Base-by-base conservation (phyloP, 1,139 yeast species). In the Insectozyma bohioensis region DNA sequence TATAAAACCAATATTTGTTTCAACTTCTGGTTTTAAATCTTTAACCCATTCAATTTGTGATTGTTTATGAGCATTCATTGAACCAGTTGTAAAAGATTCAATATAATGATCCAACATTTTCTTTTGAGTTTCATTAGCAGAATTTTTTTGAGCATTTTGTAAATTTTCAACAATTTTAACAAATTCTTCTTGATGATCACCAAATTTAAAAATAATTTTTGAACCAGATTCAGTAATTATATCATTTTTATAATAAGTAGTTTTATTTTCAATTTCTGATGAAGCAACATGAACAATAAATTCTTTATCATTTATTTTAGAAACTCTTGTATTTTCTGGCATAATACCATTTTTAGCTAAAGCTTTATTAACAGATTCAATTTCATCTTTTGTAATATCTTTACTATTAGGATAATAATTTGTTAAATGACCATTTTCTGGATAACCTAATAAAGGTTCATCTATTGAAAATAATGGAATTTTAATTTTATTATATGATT, bases 1-100 rank as follows among this genome's bases (percentile, higher is more conserved):
- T 49, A 87, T 86, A 54, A 86, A 87, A 0, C 96, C 96, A 47
- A 86, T 77, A 53, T 87, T 85, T 28, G 92, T 80, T 59, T 87
- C 96, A 17, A 87, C 90, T 22, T 66, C 66, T 10, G 96, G 96
- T 6, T 86, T 82, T 35, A 85, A 60, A 54, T 87, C 95, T 53
- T 85, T 84, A 39, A 87, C 95, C 95, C 96, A 87, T 44, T 75
- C 72, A 39, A 80, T 77, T 58, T 87, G 96, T 0, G 95, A 83
- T 37, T 82, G 75, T 52, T 85, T 84, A 59, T 87, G 95, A 11
- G 90, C 85, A 42, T 80, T 76, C 80, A 86, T 81, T 6, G 92
- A 81, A 19, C 96, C 96, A 8, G 92, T 80, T 45, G 70, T 59
- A 60, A 87, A 87, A 3, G 94, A 77, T 32, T 76, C 75, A 39